Evolutionary conservation across 495 filamentous ascomycete species (phyloP).

Genomic region (Rhizodiscina lignyota): DNA sequence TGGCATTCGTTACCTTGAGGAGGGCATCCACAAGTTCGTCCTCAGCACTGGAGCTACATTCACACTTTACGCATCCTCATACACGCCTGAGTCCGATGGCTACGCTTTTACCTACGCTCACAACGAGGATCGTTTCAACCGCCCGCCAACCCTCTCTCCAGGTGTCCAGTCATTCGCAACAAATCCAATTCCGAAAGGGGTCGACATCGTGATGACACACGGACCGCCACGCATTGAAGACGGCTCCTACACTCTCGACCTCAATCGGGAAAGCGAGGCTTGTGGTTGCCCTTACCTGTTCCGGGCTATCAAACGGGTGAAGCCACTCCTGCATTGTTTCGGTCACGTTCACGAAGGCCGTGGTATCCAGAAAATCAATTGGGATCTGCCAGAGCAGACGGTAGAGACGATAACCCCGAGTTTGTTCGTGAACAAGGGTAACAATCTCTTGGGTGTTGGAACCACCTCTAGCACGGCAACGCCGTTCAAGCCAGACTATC

Average conservation of each 20-base stretch:
- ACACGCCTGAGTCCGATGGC: constrained; percentile 4
- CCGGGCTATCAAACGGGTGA: constrained; percentile 24
- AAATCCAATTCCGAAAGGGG: constrained; percentile 2
- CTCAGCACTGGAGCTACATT: constrained; percentile 8
- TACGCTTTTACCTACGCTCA: constrained; percentile 8
- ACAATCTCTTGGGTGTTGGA: too few species aligned
- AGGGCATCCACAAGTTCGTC: constrained; percentile 9
- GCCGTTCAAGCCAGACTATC: too few species aligned
- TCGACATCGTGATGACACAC: constrained; percentile 14
- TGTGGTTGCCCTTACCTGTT: constrained; percentile 9
- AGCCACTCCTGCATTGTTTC: constrained; percentile 38
- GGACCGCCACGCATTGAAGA: constrained; percentile 7
- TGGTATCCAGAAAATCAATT: constrained; percentile 6
- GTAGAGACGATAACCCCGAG: too few species aligned
- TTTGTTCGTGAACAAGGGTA: too few species aligned
- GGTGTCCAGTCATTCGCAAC: background rate
- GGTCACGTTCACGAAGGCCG: constrained; percentile 38
- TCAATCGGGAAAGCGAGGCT: too few species aligned
- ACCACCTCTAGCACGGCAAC: too few species aligned
- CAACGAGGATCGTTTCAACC: constrained; percentile 9
- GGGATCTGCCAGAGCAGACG: too few species aligned
- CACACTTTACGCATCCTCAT: constrained; percentile 6
- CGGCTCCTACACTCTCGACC: constrained; percentile 1
- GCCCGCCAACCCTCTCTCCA: background rate
- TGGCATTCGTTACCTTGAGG: constrained; percentile 6